Conservation (phyloP, 495 filamentous ascomycete species). For the Neurospora sp. region DNA sequence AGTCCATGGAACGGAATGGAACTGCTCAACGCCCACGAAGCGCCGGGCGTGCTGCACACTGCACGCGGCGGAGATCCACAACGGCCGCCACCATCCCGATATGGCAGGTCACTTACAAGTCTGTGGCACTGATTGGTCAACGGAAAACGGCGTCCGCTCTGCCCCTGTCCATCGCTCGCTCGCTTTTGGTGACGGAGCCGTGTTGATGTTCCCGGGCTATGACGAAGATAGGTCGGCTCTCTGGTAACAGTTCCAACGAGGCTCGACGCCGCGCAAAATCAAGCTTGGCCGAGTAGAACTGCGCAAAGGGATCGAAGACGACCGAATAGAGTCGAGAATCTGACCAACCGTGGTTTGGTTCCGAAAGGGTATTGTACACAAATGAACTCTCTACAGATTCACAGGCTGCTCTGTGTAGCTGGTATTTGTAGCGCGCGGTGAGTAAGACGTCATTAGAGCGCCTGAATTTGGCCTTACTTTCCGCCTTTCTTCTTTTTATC, state of each 20-base stretch:
- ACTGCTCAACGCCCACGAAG: not conserved
- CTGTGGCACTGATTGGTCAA: slow-evolving; percentile 1
- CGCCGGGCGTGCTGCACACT: not conserved
- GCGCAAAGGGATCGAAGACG: not conserved
- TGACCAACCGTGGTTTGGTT: not conserved
- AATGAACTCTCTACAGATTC: not conserved
- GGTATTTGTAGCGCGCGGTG: not conserved
- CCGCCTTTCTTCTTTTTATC: slow-evolving; percentile 20
- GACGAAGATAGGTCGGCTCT: not conserved
- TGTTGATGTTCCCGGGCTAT: not conserved
- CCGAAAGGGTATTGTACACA: not conserved
- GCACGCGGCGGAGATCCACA: not conserved
- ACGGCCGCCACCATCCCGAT: slow-evolving; percentile 1
- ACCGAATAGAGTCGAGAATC: not conserved
- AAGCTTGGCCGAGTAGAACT: not conserved
- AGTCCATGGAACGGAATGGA: not conserved
- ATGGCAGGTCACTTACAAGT: slow-evolving; percentile 1
- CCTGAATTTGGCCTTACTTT: slow-evolving; percentile 13
- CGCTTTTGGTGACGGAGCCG: not conserved
- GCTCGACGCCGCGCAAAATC: not conserved
- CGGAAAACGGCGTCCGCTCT: not conserved
- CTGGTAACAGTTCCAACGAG: not conserved
- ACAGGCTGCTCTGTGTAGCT: not conserved
- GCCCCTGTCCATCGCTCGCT: not conserved
- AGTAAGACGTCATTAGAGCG: not conserved